Percentiles rank a stretch among this genome's conserved stretches.
These are phyloP conservation scores for Cladobotryum protrusum DNA, from an alignment of 2,329 filamentous ascomycete genomes.

Conservation along the genomic window DNA sequence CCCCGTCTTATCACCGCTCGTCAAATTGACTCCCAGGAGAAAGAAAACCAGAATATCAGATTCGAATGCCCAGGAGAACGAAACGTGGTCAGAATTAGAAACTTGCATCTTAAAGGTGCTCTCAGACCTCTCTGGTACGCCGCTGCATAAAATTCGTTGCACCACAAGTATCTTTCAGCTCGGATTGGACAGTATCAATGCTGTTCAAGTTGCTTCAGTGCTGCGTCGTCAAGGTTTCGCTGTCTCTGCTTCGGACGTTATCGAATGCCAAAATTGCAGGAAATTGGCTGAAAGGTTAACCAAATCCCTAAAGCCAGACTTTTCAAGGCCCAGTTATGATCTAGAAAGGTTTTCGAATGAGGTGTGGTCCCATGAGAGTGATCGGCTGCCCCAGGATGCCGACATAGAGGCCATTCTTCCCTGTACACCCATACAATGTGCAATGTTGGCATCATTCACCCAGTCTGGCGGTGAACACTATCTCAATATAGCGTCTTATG, in stretches of 20 bases:
- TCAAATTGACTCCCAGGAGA: conserved; percentile 17
- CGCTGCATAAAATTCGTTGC: conserved; percentile 44
- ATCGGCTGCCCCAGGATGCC: conserved; percentile 13
- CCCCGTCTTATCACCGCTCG: conserved; percentile 14
- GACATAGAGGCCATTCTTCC: conserved; percentile 58
- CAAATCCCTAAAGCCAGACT: conserved; percentile 9
- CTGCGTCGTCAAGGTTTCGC: conserved; percentile 54
- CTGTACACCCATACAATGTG: conserved; percentile 72
- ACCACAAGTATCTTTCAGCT: conserved; percentile 75
- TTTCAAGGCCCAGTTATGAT: conserved; percentile 26
- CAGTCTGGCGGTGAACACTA: conserved; percentile 63
- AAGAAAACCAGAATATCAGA: conserved; percentile 12
- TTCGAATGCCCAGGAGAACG: background rate
- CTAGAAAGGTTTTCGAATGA: conserved; percentile 32
- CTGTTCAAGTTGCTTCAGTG: conserved; percentile 66
- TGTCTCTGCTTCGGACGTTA: conserved; percentile 65
- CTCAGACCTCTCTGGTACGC: conserved; percentile 49
- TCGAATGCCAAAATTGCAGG: conserved; percentile 52
- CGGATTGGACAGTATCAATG: conserved; percentile 88
- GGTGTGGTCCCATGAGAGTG: conserved; percentile 24
- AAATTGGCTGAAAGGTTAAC: conserved; percentile 28
- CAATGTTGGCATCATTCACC: conserved; percentile 71
- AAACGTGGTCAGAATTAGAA: conserved; percentile 48
- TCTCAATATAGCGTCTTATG: conserved; percentile 63
- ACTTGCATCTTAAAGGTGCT: conserved; percentile 48